Conservation (phyloP, 1,284 basidiomycete genomes). For the Boletellus deceptivus region DNA sequence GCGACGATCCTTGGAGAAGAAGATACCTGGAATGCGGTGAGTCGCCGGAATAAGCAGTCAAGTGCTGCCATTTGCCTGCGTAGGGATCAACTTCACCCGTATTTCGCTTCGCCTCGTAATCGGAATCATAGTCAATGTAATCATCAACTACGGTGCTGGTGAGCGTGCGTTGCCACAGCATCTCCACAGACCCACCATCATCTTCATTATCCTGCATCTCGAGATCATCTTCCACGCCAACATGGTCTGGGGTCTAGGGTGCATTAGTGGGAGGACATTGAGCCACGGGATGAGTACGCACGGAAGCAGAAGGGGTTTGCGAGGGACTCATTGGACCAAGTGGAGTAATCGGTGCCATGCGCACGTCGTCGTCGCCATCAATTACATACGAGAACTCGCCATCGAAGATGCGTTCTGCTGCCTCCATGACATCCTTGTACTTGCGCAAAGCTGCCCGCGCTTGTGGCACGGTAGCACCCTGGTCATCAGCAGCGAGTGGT, state of each 20-base stretch:
- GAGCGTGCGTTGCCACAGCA: constrained; percentile 6
- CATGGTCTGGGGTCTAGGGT: constrained; percentile 54
- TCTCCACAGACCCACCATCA: constrained; percentile 41
- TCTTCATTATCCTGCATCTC: constrained; percentile 53
- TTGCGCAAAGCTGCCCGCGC: constrained; percentile 75
- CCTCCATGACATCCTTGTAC: constrained; percentile 84
- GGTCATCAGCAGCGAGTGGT: constrained; percentile 7
- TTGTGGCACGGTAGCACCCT: constrained; percentile 78
- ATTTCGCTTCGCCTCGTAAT: constrained; percentile 52
- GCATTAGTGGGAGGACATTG: constrained; percentile 3
- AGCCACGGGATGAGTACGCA: constrained; percentile 12
- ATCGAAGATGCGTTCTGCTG: constrained; percentile 82
- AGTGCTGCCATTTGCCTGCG: constrained; percentile 50
- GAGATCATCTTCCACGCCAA: constrained; percentile 40
- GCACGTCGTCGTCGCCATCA: constrained; percentile 46
- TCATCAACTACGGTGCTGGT: constrained; percentile 43
- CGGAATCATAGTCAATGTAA: constrained; percentile 77
- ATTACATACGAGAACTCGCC: constrained; percentile 75
- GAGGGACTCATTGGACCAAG: constrained; percentile 23
- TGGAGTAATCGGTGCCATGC: constrained; percentile 25
- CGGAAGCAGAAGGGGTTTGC: constrained; percentile 30
- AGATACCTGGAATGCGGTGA: constrained; percentile 57
- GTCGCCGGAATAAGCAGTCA: background rate
- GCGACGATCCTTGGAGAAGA: constrained; percentile 87
- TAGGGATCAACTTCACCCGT: constrained; percentile 75